A percentile compares a stretch with the other conserved stretches of the same genome.
Conservation (phyloP, 108 stramenopile genomes). For the Fistulifera pelliculosa region DNA sequence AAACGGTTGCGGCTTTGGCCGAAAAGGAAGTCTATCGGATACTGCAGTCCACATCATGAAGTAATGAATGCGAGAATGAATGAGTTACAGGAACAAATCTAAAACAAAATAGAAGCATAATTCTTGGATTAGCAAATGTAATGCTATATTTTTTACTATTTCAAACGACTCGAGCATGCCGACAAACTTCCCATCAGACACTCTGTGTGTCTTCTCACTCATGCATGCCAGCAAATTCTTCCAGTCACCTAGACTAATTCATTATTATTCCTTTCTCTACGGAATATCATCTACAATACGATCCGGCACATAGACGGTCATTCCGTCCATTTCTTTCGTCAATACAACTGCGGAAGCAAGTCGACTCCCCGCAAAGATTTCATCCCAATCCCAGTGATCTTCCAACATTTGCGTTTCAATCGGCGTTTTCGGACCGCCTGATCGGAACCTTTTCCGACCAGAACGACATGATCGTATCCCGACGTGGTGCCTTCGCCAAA, state of each 20-base stretch:
- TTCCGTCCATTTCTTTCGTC: slow-evolving; percentile 80
- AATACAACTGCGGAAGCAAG: slow-evolving; percentile 62
- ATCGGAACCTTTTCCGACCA: slow-evolving; percentile 53
- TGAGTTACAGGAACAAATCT: neutral
- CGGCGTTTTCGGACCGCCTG: slow-evolving; percentile 39
- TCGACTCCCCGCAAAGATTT: slow-evolving; percentile 68
- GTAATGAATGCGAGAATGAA: no score
- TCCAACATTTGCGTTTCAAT: slow-evolving; percentile 53
- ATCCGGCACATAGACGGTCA: slow-evolving; percentile 86
- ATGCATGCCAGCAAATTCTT: no score
- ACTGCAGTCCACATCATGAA: slow-evolving; percentile 9
- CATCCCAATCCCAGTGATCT: slow-evolving; percentile 84
- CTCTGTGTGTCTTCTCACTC: neutral
- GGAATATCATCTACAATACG: slow-evolving; percentile 77
- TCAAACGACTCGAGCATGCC: no score
- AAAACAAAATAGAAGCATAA: no score
- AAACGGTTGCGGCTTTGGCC: slow-evolving; percentile 51
- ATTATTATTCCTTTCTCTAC: slow-evolving; percentile 30
- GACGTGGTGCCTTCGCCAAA: slow-evolving; percentile 79
- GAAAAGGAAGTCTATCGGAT: slow-evolving; percentile 41
- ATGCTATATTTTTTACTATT: no score
- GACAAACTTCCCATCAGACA: no score
- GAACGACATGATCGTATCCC: slow-evolving; percentile 81
- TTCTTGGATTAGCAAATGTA: no score
- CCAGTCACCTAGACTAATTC: no score